Conservation (phyloP, 2,329 filamentous ascomycete genomes). For the Colletotrichum agaves region DNA sequence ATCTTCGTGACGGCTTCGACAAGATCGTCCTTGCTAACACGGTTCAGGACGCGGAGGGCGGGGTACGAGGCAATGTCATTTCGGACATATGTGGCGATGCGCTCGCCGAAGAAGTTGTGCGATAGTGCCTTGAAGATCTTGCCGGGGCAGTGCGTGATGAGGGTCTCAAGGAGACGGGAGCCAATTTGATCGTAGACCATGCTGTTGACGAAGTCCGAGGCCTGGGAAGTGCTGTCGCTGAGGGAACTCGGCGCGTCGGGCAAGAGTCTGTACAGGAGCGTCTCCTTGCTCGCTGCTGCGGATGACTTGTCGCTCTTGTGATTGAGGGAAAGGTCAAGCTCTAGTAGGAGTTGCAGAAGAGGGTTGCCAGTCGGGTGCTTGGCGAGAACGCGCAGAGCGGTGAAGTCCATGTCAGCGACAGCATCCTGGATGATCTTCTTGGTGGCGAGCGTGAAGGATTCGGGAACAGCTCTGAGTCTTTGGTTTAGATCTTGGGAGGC, state of each 20-base stretch:
- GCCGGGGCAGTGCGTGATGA: slow-evolving; percentile 82
- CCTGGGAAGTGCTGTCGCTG: slow-evolving; percentile 76
- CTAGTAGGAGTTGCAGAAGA: slow-evolving; percentile 88
- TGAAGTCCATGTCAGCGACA: slow-evolving; percentile 78
- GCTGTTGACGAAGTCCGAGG: slow-evolving; percentile 81
- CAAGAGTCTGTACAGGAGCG: slow-evolving; percentile 80
- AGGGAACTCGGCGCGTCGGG: slow-evolving; percentile 80
- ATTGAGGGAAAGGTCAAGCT: slow-evolving; percentile 83
- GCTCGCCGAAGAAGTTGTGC: slow-evolving; percentile 79
- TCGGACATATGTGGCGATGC: slow-evolving; percentile 82
- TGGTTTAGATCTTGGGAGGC: slow-evolving; percentile 49
- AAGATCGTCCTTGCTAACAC: slow-evolving; percentile 88
- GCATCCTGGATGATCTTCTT: slow-evolving; percentile 86
- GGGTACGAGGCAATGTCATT: slow-evolving; percentile 94
- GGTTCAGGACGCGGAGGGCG: slow-evolving; percentile 82
- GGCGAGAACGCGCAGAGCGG: slow-evolving; percentile 83
- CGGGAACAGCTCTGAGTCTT: slow-evolving; percentile 72
- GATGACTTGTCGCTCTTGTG: slow-evolving; percentile 72
- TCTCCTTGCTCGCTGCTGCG: slow-evolving; percentile 47
- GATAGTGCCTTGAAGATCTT: slow-evolving; percentile 93
- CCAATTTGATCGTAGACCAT: slow-evolving; percentile 92
- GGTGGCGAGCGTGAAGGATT: slow-evolving; percentile 79
- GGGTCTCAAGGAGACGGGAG: slow-evolving; percentile 87
- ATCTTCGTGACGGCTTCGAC: slow-evolving; percentile 77
- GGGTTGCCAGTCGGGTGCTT: slow-evolving; percentile 93